Evolutionary conservation across 2,329 filamentous ascomycete genomes (phyloP).

Genomic region (Pyricularia grisea): DNA sequence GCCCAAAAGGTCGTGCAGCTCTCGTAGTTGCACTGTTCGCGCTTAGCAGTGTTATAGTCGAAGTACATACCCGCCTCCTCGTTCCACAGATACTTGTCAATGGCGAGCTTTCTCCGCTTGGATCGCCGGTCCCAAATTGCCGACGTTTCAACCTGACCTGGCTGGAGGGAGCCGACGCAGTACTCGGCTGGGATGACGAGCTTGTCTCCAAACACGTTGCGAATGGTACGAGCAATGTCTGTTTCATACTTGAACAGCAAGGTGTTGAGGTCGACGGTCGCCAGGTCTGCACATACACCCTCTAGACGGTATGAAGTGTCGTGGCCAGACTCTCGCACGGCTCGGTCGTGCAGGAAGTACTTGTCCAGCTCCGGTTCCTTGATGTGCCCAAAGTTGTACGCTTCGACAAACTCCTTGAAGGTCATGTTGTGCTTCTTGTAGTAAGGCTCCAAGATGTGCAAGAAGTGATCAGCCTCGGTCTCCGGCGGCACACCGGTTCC

Average conservation of each 20-base stretch:
- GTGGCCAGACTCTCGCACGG: slow-evolving; percentile 91
- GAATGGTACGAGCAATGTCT: slow-evolving; percentile 82
- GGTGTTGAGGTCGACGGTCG: slow-evolving; percentile 91
- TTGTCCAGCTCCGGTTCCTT: slow-evolving; percentile 82
- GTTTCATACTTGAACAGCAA: slow-evolving; percentile 94
- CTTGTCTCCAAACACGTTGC: slow-evolving; percentile 72
- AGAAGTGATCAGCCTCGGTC: slow-evolving; percentile 80
- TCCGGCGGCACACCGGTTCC: slow-evolving; percentile 83
- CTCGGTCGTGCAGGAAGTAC: slow-evolving; percentile 93
- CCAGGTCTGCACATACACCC: slow-evolving; percentile 75
- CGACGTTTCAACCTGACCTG: slow-evolving; percentile 69
- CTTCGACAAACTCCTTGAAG: slow-evolving; percentile 76
- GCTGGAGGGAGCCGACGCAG: slow-evolving; percentile 55
- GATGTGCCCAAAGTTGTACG: slow-evolving; percentile 73
- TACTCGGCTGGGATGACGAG: slow-evolving; percentile 78
- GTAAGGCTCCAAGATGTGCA: slow-evolving; percentile 74
- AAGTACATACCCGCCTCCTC: slow-evolving; percentile 93
- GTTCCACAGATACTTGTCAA: slow-evolving; percentile 93
- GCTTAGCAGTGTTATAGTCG: slow-evolving; percentile 83
- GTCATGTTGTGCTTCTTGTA: slow-evolving; percentile 73
- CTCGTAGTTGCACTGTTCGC: slow-evolving; percentile 77
- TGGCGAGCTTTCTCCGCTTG: slow-evolving; percentile 70
- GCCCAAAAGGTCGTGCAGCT: slow-evolving; percentile 94
- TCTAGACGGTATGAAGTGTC: slow-evolving; percentile 94
- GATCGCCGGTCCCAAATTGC: slow-evolving; percentile 85